These are phyloP conservation scores for Penicillium digitatum DNA, from an alignment of 2,329 filamentous ascomycete genomes.

Conservation along the genomic window DNA sequence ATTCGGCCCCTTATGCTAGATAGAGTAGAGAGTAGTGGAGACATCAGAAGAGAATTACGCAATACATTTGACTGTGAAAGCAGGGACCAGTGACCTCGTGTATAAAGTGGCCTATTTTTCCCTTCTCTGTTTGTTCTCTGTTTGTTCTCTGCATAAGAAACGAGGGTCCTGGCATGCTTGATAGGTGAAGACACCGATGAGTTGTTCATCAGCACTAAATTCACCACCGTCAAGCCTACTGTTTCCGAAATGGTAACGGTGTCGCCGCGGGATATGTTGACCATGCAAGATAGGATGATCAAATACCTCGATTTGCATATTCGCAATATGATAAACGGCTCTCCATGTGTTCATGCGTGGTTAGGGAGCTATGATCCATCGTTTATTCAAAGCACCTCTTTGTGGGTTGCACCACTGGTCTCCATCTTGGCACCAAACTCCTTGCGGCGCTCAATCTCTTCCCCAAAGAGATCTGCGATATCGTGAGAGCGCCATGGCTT, in stretches of 20 bases:
- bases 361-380: neutral
- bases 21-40: no score
- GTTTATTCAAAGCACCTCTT: constrained; percentile 17
- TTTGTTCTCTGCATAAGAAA: neutral
- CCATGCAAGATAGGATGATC: neutral
- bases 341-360: neutral
- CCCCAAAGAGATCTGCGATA: constrained; percentile 24
- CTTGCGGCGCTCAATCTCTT: constrained; percentile 25
- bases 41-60: no score
- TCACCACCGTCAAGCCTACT: constrained; percentile 52
- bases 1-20: no score
- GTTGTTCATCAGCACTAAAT: constrained; percentile 45
- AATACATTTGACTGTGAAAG: no score
- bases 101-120: no score
- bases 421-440: constrained; percentile 2
- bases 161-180: constrained; percentile 46
- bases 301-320: neutral
- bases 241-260: constrained; percentile 49
- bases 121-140: no score
- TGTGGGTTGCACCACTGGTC: constrained; percentile 7
- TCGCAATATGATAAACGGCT: neutral
- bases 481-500: constrained; percentile 31
- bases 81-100: no score
- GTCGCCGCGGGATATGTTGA: constrained; percentile 53
- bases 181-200: constrained; percentile 48